These are phyloP conservation scores for Sugiyamaella valdiviana DNA, from an alignment of 805 yeast genomes.

Conservation along the genomic window DNA sequence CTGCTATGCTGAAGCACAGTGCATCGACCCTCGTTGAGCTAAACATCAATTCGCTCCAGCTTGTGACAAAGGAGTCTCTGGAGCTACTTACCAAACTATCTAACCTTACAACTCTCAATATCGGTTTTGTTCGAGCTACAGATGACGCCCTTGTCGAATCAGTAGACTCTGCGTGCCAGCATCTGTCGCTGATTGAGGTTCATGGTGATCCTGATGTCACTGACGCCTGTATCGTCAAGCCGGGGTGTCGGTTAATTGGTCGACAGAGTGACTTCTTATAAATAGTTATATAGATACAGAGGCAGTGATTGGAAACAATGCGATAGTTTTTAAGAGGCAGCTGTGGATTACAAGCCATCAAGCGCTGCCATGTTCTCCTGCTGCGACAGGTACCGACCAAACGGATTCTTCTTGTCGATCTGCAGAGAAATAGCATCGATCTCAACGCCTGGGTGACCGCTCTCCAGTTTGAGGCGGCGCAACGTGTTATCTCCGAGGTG, in stretches of 20 bases:
- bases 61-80: constrained; percentile 40
- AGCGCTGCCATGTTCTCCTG: constrained; percentile 2
- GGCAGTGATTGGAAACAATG: no score
- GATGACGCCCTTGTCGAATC: constrained; percentile 62
- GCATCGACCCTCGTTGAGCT: constrained; percentile 60
- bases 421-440: constrained; percentile 6
- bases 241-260: constrained; percentile 7
- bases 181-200: constrained; percentile 63
- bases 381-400: constrained; percentile 8
- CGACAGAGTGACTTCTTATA: constrained; percentile 8
- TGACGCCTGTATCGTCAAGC: constrained; percentile 6
- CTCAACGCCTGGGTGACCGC: constrained; percentile 24
- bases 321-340: no score
- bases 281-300: no score
- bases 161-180: constrained; percentile 53
- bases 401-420: constrained; percentile 11
- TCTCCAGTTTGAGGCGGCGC: constrained; percentile 16
- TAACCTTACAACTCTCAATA: constrained; percentile 58
- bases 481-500: constrained; percentile 17
- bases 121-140: constrained; percentile 73
- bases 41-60: constrained; percentile 65
- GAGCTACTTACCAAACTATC: constrained; percentile 38
- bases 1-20: constrained; percentile 57
- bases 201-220: constrained; percentile 48
- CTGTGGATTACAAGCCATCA: not conserved